phyloP scores from a whole-genome alignment of 208 protist species.

The Trypanosoma avium region DNA sequence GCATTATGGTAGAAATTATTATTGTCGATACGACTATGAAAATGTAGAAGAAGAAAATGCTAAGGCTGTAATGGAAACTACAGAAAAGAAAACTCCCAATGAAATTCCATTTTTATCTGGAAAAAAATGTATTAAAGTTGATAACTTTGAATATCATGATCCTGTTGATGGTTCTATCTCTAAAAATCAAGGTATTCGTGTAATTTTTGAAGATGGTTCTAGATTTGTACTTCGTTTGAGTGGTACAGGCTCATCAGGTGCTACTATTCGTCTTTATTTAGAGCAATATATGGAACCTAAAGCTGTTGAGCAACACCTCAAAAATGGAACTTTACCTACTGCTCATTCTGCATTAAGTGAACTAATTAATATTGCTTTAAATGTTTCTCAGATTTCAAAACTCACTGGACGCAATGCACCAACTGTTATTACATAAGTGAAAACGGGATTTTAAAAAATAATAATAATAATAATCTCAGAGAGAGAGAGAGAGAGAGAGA shows the following conservation, averaged over 20 bases:
- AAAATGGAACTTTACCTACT: constrained; percentile 41
- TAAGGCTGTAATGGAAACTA: constrained; percentile 81
- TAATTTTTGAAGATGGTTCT: constrained; percentile 95
- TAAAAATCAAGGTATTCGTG: constrained; percentile 91
- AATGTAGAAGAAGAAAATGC: constrained; percentile 82
- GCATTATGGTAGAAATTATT: constrained; percentile 97
- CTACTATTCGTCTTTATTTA: constrained; percentile 97
- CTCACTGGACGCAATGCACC: constrained; percentile 91
- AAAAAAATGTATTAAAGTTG: constrained; percentile 58
- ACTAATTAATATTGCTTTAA: constrained; percentile 85
- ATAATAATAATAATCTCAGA: constrained; percentile 9
- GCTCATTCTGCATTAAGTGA: constrained; percentile 64
- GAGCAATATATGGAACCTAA: constrained; percentile 92
- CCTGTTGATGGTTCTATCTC: constrained; percentile 93
- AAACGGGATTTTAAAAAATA: not conserved
- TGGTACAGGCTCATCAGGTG: constrained; percentile 94
- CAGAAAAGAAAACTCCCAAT: constrained; percentile 28
- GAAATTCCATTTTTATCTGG: constrained; percentile 51
- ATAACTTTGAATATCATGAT: constrained; percentile 97
- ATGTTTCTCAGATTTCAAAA: constrained; percentile 77
- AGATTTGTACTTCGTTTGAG: constrained; percentile 96
- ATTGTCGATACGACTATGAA: constrained; percentile 98
- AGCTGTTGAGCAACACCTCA: constrained; percentile 39
- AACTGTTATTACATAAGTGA: constrained; percentile 96
- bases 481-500: not conserved